A percentile compares a stretch with the other conserved stretches of the same genome.
These are phyloP conservation scores for Sporobolomyces roseus DNA, from an alignment of 768 basidiomycete species.

Conservation along the genomic window DNA sequence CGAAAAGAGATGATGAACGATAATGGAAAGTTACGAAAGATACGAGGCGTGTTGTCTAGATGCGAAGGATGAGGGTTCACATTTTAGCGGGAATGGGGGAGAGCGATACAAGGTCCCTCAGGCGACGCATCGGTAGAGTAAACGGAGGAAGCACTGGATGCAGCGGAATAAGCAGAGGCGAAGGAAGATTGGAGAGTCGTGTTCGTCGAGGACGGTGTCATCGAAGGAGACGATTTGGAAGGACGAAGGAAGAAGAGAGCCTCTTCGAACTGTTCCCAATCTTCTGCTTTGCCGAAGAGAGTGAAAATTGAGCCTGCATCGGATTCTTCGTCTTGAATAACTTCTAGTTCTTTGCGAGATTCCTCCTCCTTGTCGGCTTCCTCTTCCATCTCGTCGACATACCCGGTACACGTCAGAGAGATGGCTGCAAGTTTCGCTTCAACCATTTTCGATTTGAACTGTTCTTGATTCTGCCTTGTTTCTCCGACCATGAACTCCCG, in stretches of 20 bases:
- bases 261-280: background rate
- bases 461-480: background rate
- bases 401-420: background rate
- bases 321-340: background rate
- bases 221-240: background rate
- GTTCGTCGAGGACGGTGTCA: background rate
- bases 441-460: slow-evolving; percentile 2
- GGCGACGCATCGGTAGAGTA: background rate
- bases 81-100: no score
- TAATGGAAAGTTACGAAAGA: no score
- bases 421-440: background rate
- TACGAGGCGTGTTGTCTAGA: no score
- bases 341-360: background rate
- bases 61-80: no score
- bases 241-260: slow-evolving; percentile 11
- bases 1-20: no score
- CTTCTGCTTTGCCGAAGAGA: background rate
- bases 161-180: background rate
- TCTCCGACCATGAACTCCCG: background rate
- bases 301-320: slow-evolving; percentile 2
- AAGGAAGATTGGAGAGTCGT: background rate
- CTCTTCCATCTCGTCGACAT: slow-evolving; percentile 1
- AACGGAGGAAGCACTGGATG: slow-evolving; percentile 2
- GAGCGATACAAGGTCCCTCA: background rate
- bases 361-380: background rate